Evolutionary conservation across 1,139 yeast species (phyloP).

Genomic region (Yamadazyma mexicana): DNA sequence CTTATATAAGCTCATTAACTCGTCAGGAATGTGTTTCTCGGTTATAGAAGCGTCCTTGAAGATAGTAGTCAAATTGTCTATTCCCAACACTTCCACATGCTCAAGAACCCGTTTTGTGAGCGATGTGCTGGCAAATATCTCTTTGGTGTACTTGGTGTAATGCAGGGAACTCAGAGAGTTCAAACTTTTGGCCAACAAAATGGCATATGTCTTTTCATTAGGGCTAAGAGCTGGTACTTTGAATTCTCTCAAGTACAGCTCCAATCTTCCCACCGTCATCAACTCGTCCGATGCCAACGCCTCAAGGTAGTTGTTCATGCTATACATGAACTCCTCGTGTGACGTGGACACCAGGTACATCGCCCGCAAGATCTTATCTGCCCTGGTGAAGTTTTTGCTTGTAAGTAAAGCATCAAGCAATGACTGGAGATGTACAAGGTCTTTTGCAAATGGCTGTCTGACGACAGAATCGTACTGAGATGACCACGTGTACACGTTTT

Average conservation of each 20-base stretch:
- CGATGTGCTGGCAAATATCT: conserved; percentile 16
- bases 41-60: conserved; percentile 26
- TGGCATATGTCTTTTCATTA: conserved; percentile 50
- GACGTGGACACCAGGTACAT: conserved; percentile 44
- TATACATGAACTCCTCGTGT: conserved; percentile 32
- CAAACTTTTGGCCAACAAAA: conserved; percentile 31
- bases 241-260: conserved; percentile 27
- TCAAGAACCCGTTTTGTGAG: conserved; percentile 40
- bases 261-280: conserved; percentile 27
- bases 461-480: conserved; percentile 45
- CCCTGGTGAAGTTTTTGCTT: conserved; percentile 68
- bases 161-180: conserved; percentile 14
- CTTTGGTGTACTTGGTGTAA: conserved; percentile 18
- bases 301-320: conserved; percentile 40
- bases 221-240: conserved; percentile 31
- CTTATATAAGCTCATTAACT: conserved; percentile 30
- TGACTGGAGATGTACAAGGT: conserved; percentile 69
- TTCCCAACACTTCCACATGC: conserved; percentile 69
- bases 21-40: conserved; percentile 34
- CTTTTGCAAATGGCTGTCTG: conserved; percentile 52
- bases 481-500: conserved; percentile 28
- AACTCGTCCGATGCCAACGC: conserved; percentile 30
- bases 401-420: conserved; percentile 78
- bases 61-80: conserved; percentile 53
- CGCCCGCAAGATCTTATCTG: conserved; percentile 64